Evolutionary conservation across 2,329 filamentous ascomycete genomes (phyloP).

Genomic region (Fusarium keratoplasticum): DNA sequence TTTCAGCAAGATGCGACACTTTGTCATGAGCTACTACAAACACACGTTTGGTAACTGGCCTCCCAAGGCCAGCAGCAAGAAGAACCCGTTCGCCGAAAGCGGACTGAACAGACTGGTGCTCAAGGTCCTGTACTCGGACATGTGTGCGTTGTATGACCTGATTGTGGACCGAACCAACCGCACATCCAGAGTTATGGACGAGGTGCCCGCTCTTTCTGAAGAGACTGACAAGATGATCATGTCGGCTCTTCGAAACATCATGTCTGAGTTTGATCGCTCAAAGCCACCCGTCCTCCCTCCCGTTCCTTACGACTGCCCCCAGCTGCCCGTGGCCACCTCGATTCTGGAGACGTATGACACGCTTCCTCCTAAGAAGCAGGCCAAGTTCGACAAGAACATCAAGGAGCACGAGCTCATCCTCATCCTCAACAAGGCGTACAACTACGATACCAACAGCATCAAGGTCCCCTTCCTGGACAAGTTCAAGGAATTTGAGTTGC

Average conservation of each 20-base stretch:
- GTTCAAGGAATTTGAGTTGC: constrained; percentile 78
- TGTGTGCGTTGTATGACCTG: constrained; percentile 88
- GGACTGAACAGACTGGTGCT: constrained; percentile 89
- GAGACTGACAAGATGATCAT: constrained; percentile 71
- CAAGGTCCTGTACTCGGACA: constrained; percentile 84
- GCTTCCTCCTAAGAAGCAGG: constrained; percentile 78
- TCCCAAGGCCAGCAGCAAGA: constrained; percentile 90
- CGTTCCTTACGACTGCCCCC: constrained; percentile 88
- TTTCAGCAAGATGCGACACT: constrained; percentile 80
- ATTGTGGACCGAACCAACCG: constrained; percentile 82
- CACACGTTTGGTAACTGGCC: constrained; percentile 78
- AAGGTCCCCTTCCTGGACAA: constrained; percentile 73
- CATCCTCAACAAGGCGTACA: constrained; percentile 84
- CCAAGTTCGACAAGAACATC: constrained; percentile 77
- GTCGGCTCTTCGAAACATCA: constrained; percentile 79
- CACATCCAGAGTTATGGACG: constrained; percentile 82
- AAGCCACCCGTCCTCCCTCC: constrained; percentile 91
- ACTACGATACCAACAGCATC: constrained; percentile 74
- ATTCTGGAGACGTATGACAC: constrained; percentile 73
- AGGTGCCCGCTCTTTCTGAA: constrained; percentile 66
- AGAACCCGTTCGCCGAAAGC: constrained; percentile 87
- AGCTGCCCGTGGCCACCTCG: constrained; percentile 76
- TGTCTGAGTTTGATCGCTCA: constrained; percentile 90
- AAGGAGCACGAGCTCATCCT: constrained; percentile 82
- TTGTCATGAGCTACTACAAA: constrained; percentile 76